These are phyloP conservation scores for Streptanthus diversifolius DNA, from an alignment of 345 rosid species.

Conservation along the genomic window DNA sequence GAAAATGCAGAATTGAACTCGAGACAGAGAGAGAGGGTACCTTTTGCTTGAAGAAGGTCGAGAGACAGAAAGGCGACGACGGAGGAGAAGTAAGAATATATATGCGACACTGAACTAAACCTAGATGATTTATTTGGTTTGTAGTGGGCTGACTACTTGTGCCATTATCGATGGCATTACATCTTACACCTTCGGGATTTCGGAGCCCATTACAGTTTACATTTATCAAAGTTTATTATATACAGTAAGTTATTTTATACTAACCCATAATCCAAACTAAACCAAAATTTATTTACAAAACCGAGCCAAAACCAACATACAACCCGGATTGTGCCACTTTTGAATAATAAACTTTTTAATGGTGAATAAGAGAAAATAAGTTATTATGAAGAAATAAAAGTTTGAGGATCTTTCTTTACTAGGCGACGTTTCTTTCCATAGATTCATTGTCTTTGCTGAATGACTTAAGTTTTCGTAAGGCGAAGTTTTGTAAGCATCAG, in stretches of 20 bases:
- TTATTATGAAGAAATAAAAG: not conserved
- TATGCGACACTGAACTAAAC: constrained; percentile 24
- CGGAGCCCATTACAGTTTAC: not conserved
- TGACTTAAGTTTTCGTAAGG: not conserved
- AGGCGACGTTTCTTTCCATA: not conserved
- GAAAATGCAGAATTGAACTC: not conserved
- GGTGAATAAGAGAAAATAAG: not conserved
- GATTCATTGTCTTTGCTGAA: constrained; percentile 18
- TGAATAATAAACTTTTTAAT: not conserved
- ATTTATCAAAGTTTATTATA: too few relatives aligned
- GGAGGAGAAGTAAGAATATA: not conserved
- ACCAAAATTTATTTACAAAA: too few relatives aligned
- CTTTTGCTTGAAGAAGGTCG: constrained; percentile 23
- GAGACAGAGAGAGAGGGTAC: not conserved
- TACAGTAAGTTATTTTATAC: too few relatives aligned
- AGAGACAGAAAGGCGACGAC: constrained; percentile 17
- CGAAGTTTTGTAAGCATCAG: constrained; percentile 26
- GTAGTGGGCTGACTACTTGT: not conserved
- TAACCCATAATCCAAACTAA: too few relatives aligned
- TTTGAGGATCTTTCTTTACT: constrained; percentile 5
- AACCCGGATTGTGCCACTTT: not conserved
- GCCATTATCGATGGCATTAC: not conserved
- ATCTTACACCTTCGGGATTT: not conserved
- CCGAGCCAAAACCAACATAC: not conserved
- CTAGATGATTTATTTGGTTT: constrained; percentile 6